Evolutionary conservation across 2,329 filamentous ascomycete species (phyloP).

Genomic region (Chrysoporthe austroafricana): DNA sequence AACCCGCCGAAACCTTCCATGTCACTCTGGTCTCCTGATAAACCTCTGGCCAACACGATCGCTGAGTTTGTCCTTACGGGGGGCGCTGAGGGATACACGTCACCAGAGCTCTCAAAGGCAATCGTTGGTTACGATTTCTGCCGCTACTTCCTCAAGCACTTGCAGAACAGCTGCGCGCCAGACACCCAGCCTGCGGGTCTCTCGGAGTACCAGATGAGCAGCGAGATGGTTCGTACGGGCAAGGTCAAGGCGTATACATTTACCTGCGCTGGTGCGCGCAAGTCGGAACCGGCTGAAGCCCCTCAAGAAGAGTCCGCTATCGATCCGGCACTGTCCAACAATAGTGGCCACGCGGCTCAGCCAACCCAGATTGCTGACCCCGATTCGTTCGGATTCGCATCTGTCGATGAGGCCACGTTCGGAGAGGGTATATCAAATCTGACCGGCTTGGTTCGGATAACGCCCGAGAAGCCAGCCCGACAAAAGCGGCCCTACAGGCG

Average conservation of each 20-base stretch:
- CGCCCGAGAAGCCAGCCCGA: conserved; percentile 4
- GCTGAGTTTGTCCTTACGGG: conserved; percentile 41
- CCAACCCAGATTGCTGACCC: neutral
- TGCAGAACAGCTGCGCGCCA: conserved; percentile 38
- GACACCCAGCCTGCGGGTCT: conserved; percentile 46
- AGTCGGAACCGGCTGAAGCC: neutral
- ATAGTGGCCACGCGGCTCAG: neutral
- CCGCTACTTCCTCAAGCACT: conserved; percentile 40
- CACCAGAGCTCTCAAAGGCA: conserved; percentile 41
- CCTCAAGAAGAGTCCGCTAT: conserved; percentile 12
- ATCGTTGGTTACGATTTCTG: conserved; percentile 42
- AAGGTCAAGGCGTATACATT: conserved; percentile 49
- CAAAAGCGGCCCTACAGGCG: conserved; percentile 12
- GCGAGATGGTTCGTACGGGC: conserved; percentile 42
- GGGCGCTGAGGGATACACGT: conserved; percentile 40
- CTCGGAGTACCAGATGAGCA: conserved; percentile 43
- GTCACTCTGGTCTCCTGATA: conserved; percentile 39
- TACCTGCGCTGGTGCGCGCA: conserved; percentile 31
- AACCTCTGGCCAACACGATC: conserved; percentile 40
- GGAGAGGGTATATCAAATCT: conserved; percentile 13
- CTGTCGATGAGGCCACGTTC: conserved; percentile 18
- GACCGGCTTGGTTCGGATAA: conserved; percentile 13
- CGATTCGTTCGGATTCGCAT: conserved; percentile 15
- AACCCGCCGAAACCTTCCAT: conserved; percentile 14
- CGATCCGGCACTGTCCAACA: conserved; percentile 20